Percentiles rank a stretch among this genome's conserved stretches.
These are phyloP conservation scores for Nidularia sp. DNA, from an alignment of 768 basidiomycete species.

Conservation along the genomic window DNA sequence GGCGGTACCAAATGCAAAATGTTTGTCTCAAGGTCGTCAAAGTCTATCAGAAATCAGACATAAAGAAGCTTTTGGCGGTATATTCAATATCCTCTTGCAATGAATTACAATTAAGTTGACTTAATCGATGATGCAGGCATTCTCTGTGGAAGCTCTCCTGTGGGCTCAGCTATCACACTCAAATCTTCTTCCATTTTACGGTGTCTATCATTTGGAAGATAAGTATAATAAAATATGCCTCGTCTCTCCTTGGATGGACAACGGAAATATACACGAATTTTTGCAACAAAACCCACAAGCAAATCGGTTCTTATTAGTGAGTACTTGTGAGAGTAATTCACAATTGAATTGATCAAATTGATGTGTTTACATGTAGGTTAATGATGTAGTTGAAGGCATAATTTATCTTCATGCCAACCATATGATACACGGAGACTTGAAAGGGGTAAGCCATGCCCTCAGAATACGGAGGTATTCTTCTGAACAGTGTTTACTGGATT, in stretches of 20 bases:
- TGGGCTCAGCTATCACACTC: neutral
- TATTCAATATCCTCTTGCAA: neutral
- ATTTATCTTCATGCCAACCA: conserved; percentile 25
- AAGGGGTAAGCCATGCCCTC: neutral
- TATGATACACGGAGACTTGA: conserved; percentile 40
- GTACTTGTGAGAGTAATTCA: neutral
- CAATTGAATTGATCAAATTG: neutral
- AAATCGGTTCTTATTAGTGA: neutral
- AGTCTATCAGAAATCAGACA: neutral
- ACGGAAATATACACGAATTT: neutral
- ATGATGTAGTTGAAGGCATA: conserved; percentile 25
- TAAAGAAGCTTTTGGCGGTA: neutral
- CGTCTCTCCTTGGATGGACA: neutral
- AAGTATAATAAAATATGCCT: neutral
- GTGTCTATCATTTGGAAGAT: neutral
- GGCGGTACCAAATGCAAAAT: conserved; percentile 1
- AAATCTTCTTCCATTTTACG: neutral
- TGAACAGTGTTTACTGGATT: neutral
- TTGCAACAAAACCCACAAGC: neutral
- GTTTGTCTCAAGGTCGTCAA: neutral
- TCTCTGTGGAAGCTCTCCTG: neutral
- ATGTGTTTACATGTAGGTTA: conserved; percentile 12
- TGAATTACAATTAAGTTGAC: neutral
- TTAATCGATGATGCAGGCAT: neutral
- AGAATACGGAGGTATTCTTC: neutral